Evolutionary conservation across 768 basidiomycete species (phyloP).

Genomic region (Boletus tomentosulus): DNA sequence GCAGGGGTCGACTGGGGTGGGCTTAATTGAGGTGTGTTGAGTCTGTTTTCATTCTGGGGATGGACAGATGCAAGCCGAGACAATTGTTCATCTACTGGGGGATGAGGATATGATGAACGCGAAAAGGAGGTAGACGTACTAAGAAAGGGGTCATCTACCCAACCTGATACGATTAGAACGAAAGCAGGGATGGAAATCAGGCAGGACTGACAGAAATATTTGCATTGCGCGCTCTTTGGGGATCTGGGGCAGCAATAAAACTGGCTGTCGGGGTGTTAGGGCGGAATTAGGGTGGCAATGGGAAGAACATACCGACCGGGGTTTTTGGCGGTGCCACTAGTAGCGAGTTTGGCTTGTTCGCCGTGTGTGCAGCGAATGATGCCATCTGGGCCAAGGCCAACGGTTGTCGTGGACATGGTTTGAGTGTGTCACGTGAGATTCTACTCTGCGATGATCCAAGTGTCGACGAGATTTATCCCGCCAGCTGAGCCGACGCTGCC

Average conservation of each 20-base stretch:
- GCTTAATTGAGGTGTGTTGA: constrained; percentile 3
- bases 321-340: constrained; percentile 31
- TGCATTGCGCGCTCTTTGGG: constrained; percentile 1
- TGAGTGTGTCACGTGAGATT: constrained; percentile 17
- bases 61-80: background rate
- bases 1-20: background rate
- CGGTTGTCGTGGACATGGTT: constrained; percentile 15
- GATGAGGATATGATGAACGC: background rate
- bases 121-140: background rate
- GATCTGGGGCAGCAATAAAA: constrained; percentile 39
- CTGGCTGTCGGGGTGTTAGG: constrained; percentile 8
- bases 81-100: background rate
- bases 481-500: constrained; percentile 50
- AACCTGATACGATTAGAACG: constrained; percentile 23
- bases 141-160: constrained; percentile 28
- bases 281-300: background rate
- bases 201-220: constrained; percentile 36
- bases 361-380: constrained; percentile 35
- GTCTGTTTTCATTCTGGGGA: background rate
- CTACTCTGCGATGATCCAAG: constrained; percentile 29
- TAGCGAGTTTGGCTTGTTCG: constrained; percentile 16
- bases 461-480: constrained; percentile 47
- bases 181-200: background rate
- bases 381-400: constrained; percentile 22
- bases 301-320: constrained; percentile 33